Base-by-base conservation (phyloP, 2,329 filamentous ascomycete species). In the Coniochaeta sp. region DNA sequence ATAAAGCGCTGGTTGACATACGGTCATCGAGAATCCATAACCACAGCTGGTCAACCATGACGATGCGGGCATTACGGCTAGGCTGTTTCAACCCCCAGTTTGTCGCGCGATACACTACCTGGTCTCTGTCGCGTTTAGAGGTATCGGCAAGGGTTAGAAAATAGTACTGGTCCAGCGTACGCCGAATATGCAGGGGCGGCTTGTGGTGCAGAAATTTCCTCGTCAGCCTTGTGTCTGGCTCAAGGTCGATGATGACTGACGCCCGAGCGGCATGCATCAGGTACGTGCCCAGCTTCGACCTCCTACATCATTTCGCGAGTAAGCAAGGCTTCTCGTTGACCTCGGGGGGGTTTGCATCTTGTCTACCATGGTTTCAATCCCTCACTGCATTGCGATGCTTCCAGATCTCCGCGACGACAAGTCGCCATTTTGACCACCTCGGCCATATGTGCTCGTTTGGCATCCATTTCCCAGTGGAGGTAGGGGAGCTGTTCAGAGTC, bases 131-230 rank as follows among this genome's bases (percentile, higher is more conserved):
- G 3, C 72, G 62, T 3, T 53, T 54, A 4, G 63, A 58, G 0
- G 72, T 75, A 5, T 22, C 51, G 13, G 49, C 52, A 13, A 58
- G 30, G 6, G 53, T 53, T 27, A 50, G 42, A 20, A 54, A 73
- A 52, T 73, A 74, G 0, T 66, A 68, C 50, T 76, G 73, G 47
- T 76, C 73, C 0, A 77, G 61, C 0, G 72, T 76, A 0, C 74
- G 61, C 0, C 74, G 66, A 0, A 71, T 67, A 52, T 77, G 73
- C 0, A 69, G 57, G 9, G n/a, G n/a, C 65, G 70, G 0, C 67
- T 60, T 1, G 69, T 57, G 1, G 49, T 9, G 18, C 64, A 56
- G 0, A 74, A 57, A 20, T 66, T 69, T 55, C 6, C 64, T 53
- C 0, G 72, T 52, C 13, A 72, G 52, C 9, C 52, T 53, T 48